Evolutionary conservation across 2,329 filamentous ascomycete species (phyloP).

Genomic region (Claviceps purpurea): DNA sequence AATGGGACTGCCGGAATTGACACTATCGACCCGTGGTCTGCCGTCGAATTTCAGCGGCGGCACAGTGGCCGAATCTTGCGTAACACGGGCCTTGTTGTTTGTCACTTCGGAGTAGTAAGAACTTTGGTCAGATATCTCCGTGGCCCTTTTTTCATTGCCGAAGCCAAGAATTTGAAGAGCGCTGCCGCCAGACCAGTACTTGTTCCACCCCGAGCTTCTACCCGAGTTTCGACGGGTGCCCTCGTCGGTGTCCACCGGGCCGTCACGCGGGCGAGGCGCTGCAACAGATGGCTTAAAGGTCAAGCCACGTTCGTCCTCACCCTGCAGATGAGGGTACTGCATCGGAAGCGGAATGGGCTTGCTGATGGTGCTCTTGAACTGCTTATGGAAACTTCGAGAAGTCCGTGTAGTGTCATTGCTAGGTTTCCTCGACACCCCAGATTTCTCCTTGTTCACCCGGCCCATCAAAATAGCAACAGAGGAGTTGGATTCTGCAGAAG

Average conservation of each 20-base stretch:
- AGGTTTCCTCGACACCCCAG: constrained; percentile 33
- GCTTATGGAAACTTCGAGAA: constrained; percentile 43
- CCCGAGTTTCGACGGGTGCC: constrained; percentile 51
- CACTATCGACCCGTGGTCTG: constrained; percentile 48
- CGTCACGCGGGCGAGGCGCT: constrained; percentile 23
- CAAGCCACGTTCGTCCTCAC: constrained; percentile 29
- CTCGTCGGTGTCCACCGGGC: constrained; percentile 23
- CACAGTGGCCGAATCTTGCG: constrained; percentile 55
- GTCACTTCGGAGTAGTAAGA: constrained; percentile 37
- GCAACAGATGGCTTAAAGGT: constrained; percentile 22
- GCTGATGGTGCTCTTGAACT: constrained; percentile 49
- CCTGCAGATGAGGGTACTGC: constrained; percentile 18
- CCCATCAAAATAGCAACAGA: constrained; percentile 56
- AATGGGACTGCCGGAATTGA: constrained; percentile 56
- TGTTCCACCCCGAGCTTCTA: constrained; percentile 62
- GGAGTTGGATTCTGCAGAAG: constrained; percentile 44
- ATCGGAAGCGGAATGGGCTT: constrained; percentile 41
- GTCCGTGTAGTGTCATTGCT: constrained; percentile 41
- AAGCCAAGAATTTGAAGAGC: constrained; percentile 52
- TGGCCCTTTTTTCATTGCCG: constrained; percentile 34
- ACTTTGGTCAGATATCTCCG: constrained; percentile 40
- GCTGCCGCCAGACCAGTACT: constrained; percentile 64
- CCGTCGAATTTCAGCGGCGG: constrained; percentile 55
- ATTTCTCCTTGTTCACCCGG: constrained; percentile 36
- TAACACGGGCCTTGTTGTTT: constrained; percentile 27